Percentiles rank a stretch among this genome's conserved stretches.
phyloP scores from a whole-genome alignment of 2,329 filamentous ascomycete genomes.

The Monilinia fructicola region DNA sequence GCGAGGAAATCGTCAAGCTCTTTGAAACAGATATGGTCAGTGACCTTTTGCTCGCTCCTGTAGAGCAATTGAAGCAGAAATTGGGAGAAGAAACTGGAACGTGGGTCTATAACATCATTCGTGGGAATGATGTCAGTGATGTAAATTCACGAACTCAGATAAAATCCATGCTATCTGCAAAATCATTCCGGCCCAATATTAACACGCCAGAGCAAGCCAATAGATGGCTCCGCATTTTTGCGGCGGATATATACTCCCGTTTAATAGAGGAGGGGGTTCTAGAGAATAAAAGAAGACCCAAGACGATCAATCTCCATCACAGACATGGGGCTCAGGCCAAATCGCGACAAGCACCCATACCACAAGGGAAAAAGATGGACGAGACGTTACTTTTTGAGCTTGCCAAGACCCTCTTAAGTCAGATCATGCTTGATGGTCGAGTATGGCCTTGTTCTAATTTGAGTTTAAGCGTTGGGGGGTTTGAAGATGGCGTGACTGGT shows the following conservation, averaged over 20 bases:
- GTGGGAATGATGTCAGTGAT: conserved; percentile 83
- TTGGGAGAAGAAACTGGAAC: conserved; percentile 80
- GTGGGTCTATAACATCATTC: conserved; percentile 82
- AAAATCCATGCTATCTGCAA: conserved; percentile 96
- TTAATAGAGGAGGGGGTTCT: conserved; percentile 87
- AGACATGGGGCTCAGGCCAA: conserved; percentile 70
- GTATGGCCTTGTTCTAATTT: conserved; percentile 93
- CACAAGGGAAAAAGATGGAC: conserved; percentile 70
- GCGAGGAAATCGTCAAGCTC: conserved; percentile 76
- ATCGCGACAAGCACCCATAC: conserved; percentile 75
- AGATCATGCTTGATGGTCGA: conserved; percentile 73
- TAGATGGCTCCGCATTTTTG: conserved; percentile 88
- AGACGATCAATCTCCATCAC: conserved; percentile 81
- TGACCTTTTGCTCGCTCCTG: conserved; percentile 68
- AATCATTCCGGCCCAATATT: conserved; percentile 87
- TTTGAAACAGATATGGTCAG: conserved; percentile 80
- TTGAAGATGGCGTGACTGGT: conserved; percentile 80
- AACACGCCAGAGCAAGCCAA: conserved; percentile 73
- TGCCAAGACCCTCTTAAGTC: conserved; percentile 71
- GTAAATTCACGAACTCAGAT: conserved; percentile 90
- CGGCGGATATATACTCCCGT: conserved; percentile 84
- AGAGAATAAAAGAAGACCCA: conserved; percentile 83
- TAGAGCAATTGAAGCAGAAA: conserved; percentile 74
- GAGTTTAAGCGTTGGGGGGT: conserved; percentile 84
- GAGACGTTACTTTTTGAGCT: conserved; percentile 72